Evolutionary conservation across 106 monocot species (phyloP), one percentile per base, ranked within the genome.

Genomic region (Hemerocallis citrina): DNA sequence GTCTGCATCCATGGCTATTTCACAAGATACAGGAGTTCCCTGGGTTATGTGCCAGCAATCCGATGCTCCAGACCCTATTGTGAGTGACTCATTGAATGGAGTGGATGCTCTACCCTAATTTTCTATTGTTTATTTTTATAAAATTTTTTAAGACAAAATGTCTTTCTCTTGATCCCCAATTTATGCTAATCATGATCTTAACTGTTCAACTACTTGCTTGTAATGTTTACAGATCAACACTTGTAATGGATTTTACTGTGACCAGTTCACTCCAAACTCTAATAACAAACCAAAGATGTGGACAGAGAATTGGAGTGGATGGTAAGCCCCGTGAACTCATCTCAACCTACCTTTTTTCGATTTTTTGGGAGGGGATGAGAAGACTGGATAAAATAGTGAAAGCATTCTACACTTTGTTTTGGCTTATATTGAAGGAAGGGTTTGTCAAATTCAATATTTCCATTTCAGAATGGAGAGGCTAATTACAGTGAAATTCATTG

Each of bases 191-290:
- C 11, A 27, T 63, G n/a, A n/a, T n/a, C n/a, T n/a, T n/a, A n/a
- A n/a, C n/a, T n/a, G n/a, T 17, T 33, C 25, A 8, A 35, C 33
- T 22, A n/a, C n/a, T 16, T 1, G 5, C 16, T 20, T 34, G 10
- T 30, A 25, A 49, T 15, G n/a, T 47, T 48, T 74, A 63, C 72
- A 93, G 92, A 93, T 93, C 45, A 88, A 93, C 68, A 82, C 92
- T 43, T 93, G 92, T 75, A 93, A 88, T 63, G 88, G 92, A 13
- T 93, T 93, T 68, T 93, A 93, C 72, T 93, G 92, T 51, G 92
- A 88, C 65, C 81, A 88, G 58, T 93, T 93, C 64, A 76, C 73
- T 57, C 92, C 92, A 36, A 93, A 93, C 65, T 81, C 88, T 16
- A 65, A 64, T 52, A 77, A 72, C 7, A 93, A 88, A 46, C 92